Evolutionary conservation across 1,139 yeast genomes (phyloP).

Genomic region (Tardiomyces digboiensis): DNA sequence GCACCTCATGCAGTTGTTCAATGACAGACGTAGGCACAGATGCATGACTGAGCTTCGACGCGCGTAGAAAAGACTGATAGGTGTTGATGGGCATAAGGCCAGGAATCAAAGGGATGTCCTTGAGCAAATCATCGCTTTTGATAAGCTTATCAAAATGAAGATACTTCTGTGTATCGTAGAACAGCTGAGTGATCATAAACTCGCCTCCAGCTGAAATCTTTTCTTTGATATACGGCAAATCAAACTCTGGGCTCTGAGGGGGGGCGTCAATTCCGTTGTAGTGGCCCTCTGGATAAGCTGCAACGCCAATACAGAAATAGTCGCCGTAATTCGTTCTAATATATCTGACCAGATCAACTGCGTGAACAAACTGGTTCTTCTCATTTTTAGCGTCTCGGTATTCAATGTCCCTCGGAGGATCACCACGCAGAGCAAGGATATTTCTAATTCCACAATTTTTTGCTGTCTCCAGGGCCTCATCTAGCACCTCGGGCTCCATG

Average conservation of each 20-base stretch:
- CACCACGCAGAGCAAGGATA: constrained; percentile 90
- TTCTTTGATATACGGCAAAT: constrained; percentile 29
- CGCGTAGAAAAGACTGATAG: constrained; percentile 74
- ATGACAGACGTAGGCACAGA: constrained; percentile 56
- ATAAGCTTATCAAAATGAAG: constrained; percentile 38
- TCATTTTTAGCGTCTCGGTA: constrained; percentile 11
- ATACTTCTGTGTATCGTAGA: constrained; percentile 67
- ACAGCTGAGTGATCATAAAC: constrained; percentile 89
- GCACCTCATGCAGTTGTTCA: constrained; percentile 43
- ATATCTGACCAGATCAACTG: constrained; percentile 62
- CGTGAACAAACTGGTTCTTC: constrained; percentile 7
- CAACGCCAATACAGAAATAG: constrained; percentile 82
- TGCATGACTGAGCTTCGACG: constrained; percentile 86
- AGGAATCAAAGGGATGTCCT: constrained; percentile 60
- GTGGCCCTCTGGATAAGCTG: constrained; percentile 97
- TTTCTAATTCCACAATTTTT: constrained; percentile 69
- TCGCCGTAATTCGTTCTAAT: constrained; percentile 60
- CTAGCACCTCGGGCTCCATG: constrained; percentile 68
- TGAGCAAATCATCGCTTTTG: constrained; percentile 34
- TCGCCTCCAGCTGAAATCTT: constrained; percentile 92
- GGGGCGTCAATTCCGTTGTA: constrained; percentile 13
- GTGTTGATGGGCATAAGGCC: constrained; percentile 98
- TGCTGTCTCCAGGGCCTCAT: constrained; percentile 68
- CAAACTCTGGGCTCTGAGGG: constrained; percentile 11
- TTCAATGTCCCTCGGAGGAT: constrained; percentile 48